Base-by-base conservation (phyloP, 2,329 filamentous ascomycete genomes). In the Exserohilum turcica region DNA sequence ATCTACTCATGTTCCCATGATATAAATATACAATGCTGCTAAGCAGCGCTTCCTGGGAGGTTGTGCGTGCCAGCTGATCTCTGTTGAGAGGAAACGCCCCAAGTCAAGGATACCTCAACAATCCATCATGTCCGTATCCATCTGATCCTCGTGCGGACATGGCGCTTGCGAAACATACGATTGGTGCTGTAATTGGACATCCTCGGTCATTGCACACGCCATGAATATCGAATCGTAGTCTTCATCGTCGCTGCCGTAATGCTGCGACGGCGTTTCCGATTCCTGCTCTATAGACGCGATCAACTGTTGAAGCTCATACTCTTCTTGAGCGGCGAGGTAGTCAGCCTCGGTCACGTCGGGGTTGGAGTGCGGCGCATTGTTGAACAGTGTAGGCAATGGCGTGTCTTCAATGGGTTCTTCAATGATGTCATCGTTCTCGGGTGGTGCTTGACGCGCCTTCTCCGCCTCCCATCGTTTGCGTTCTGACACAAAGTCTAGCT, bases 141-240 rank as follows among this genome's bases (percentile, higher is more conserved):
- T 74, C 60, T 64, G 67, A 43, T 71, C 63, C 32, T 60, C 60
- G 24, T 59, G 52, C 15, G 59, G 57, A 15, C 48, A 49, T 13
- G 29, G 42, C n/a, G 43, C n/a, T 29, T 50, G 24, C 10, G 33
- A 18, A 1, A 15, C 24, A 15, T 53, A 61, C 40, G 64, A 53
- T 12, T 73, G 66, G 10, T 56, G 60, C 44, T 70, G 60, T 16
- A 71, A 61, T 42, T 80, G 76, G 55, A 80, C 74, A n/a, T 82
- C 78, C 44, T 85, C 72, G 7, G 42, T 21, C 18, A 52, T 51
- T 32, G 90, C 69, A 44, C 61, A 67, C 60, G 90, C 85, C 77
- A 84, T 83, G 68, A 96, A 86, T 6, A 86, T 75, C 57, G 76
- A 75, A 62, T 86, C 83, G 63, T 85, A 86, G 57, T 86, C 84